phyloP scores from a whole-genome alignment of 768 basidiomycete species.

The Piloderma croceum region DNA sequence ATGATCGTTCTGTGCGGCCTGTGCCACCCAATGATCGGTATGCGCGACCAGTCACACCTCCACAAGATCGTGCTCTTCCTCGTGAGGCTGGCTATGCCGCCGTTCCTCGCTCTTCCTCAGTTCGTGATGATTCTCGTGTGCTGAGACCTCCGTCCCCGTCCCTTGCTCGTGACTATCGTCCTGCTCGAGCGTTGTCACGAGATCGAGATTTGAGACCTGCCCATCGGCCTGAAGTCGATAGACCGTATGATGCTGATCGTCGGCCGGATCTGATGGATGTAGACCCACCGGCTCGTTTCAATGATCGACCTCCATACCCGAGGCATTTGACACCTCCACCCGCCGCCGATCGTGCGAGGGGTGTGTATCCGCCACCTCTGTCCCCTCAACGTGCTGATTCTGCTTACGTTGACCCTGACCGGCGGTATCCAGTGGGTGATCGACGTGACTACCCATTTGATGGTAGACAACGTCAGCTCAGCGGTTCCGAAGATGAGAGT shows the following conservation, averaged over 20 bases:
- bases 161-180: conserved; percentile 25
- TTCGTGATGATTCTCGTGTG: conserved; percentile 30
- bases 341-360: conserved; percentile 29
- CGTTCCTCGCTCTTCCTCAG: conserved; percentile 21
- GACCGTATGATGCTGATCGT: conserved; percentile 31
- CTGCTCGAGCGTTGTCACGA: conserved; percentile 29
- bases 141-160: conserved; percentile 20
- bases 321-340: conserved; percentile 31
- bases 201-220: conserved; percentile 24
- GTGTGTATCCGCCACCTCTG: conserved; percentile 27
- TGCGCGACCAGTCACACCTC: conserved; percentile 15
- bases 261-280: conserved; percentile 32
- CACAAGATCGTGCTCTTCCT: conserved; percentile 3
- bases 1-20: conserved; percentile 19
- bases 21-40: conserved; percentile 11
- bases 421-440: conserved; percentile 23
- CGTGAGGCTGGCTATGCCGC: conserved; percentile 6
- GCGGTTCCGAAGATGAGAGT: conserved; percentile 34
- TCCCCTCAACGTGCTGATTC: conserved; percentile 22
- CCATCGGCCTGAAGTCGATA: conserved; percentile 37
- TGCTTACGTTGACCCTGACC: conserved; percentile 30
- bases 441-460: conserved; percentile 28
- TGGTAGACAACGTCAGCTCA: conserved; percentile 25
- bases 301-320: conserved; percentile 25
- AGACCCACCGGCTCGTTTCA: conserved; percentile 30